A percentile compares a stretch with the other conserved stretches of the same genome.
Evolutionary conservation across 495 filamentous ascomycete genomes (phyloP).

Genomic region (Penicillium coprophilum): DNA sequence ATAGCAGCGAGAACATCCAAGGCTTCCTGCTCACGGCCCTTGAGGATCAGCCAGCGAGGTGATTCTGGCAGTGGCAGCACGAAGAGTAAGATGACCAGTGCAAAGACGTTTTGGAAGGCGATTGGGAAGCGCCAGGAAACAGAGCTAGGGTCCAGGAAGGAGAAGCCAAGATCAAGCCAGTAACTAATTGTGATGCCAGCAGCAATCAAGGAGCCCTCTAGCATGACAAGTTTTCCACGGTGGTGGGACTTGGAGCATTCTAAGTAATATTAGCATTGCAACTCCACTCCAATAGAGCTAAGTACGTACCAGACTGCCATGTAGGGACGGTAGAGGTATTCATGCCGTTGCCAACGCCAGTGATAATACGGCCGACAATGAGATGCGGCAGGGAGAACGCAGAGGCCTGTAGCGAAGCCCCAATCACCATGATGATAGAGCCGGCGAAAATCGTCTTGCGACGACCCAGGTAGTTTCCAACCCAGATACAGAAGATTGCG

Average conservation of each 20-base stretch:
- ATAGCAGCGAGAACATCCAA: constrained; percentile 38
- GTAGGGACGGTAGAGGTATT: constrained; percentile 48
- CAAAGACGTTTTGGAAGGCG: constrained; percentile 40
- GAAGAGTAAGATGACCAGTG: constrained; percentile 32
- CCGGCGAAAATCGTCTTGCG: constrained; percentile 69
- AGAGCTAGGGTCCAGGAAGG: constrained; percentile 31
- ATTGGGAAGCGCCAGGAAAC: constrained; percentile 41
- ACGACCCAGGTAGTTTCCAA: constrained; percentile 69
- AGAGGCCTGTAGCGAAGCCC: constrained; percentile 63
- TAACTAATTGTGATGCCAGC: constrained; percentile 49
- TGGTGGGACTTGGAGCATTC: constrained; percentile 39
- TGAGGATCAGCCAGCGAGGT: constrained; percentile 46
- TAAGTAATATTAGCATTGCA: background rate
- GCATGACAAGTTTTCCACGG: constrained; percentile 30
- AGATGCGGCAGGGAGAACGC: constrained; percentile 60
- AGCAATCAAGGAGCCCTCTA: constrained; percentile 37
- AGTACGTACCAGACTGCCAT: constrained; percentile 7
- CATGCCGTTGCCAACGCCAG: constrained; percentile 64
- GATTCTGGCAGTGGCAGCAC: constrained; percentile 41
- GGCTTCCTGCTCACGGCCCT: constrained; percentile 38
- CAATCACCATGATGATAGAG: constrained; percentile 68
- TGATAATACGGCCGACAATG: constrained; percentile 62
- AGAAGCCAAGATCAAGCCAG: constrained; percentile 51
- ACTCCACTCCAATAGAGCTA: accelerated
- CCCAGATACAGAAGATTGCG: constrained; percentile 64